Percentiles rank a stretch among this genome's conserved stretches.
Conservation (phyloP, 208 protist species). For the Leishmania mexicana region DNA sequence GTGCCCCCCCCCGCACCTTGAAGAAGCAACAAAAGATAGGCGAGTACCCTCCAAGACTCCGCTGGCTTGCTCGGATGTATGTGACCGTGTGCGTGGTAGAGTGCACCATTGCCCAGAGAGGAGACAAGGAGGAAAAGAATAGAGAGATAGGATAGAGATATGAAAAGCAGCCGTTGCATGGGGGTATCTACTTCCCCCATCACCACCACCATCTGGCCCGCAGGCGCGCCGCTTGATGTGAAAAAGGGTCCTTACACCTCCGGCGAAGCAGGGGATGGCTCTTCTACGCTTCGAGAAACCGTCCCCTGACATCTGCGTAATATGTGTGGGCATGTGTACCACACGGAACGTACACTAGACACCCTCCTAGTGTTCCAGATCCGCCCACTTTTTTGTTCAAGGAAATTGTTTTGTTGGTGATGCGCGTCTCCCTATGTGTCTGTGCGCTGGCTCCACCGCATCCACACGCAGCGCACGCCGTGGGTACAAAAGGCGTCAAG, state of each 20-base stretch:
- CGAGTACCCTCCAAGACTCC: background rate
- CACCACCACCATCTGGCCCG: too few relatives aligned
- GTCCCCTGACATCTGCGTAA: background rate
- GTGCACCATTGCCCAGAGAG: background rate
- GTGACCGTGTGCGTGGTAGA: background rate
- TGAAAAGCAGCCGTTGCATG: background rate
- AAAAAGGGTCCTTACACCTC: background rate
- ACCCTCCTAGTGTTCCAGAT: background rate
- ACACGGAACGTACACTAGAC: background rate
- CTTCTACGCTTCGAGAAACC: background rate
- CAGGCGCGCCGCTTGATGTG: background rate
- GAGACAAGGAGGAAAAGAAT: background rate
- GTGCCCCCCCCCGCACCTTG: background rate
- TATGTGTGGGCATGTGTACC: background rate
- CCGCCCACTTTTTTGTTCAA: background rate
- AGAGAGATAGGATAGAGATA: background rate
- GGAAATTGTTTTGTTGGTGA: background rate
- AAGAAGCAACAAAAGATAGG: background rate
- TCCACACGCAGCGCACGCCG: background rate
- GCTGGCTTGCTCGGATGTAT: background rate
- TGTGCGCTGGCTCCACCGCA: background rate
- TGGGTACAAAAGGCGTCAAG: background rate
- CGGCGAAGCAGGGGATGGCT: background rate
- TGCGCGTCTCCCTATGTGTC: background rate
- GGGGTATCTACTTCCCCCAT: background rate